Base-by-base conservation (phyloP, 768 basidiomycete genomes). In the Suillus variegatus region DNA sequence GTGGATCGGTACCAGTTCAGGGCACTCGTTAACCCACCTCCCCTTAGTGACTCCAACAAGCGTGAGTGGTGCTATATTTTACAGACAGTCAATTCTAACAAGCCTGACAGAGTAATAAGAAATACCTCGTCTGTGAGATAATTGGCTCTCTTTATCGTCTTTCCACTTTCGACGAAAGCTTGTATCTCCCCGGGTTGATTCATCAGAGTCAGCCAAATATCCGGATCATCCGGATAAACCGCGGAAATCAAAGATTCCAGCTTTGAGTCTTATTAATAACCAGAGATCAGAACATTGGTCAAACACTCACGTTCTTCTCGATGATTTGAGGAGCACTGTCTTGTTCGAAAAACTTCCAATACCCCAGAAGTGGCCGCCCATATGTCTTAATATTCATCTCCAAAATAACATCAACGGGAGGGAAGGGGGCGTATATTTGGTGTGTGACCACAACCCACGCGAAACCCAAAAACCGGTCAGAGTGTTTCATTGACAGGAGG, bases 351-450 rank as follows among this genome's bases (percentile, higher is more conserved):
- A 78, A 81, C 58, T 68, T 68, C 81, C 81, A 83, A 65, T 83
- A 84, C 6, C 82, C 83, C 63, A 77, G 68, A 14, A 79, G 60
- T 18, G 82, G 81, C 36, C 74, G 76, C 18, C 81, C 81, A 60
- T 74, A 66, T n/a, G 46, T 49, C 57, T 75, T 61, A 62, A 70
- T 70, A 49, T 73, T 69, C 40, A 68, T 63, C 55, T 75, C 72
- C 41, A 78, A 69, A 25, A 73, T 62, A 14, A 66, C 12, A n/a
- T 74, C 64, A 38, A 77, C 56, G 22, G 79, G 72, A 32, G 74
- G 71, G 40, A 73, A 70, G 2, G 64, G 65, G 14, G 61, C 55
- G 2, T 78, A 77, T 0, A 76, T 72, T 14, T 66, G 52, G 69
- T 81, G 83, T 25, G 79, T 67, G 41, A 80, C 72, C 0, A 76